Base-by-base conservation (phyloP, 208 protist species). In the Leishmania guyanensis region DNA sequence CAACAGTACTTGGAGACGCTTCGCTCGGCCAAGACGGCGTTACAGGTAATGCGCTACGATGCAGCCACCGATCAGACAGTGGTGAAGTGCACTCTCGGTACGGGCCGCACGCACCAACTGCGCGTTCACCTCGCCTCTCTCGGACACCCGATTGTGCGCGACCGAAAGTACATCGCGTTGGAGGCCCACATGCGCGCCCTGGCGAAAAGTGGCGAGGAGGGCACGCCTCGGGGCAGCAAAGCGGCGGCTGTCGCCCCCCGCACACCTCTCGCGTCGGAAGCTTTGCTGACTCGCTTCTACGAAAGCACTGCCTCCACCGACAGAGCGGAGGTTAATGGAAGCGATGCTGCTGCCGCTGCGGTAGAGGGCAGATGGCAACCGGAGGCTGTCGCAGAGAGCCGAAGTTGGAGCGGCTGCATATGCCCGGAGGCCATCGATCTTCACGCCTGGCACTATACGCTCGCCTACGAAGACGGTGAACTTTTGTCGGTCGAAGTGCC, bases 91-190 rank as follows among this genome's bases (percentile, higher is more conserved):
- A 80, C 86, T 46, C 90, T 98, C 16, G 79, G 97, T 16, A 98
- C 96, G 4, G 97, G 97, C 39, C 88, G 97, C 58, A 98, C 97
- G 17, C 97, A 99, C 83, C 97, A 99, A 81, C 91, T 99, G 39
- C 89, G 97, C 36, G 93, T 98, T n/a, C 97, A 99, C 81, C 83
- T 98, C 12, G 85, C 91, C 53, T 87, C 87, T 16, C 77, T 99
- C 0, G 95, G 96, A 0, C 91, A 97, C 76, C 96, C 97, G 1
- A 98, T 99, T 56, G 82, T 91, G 36, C 84, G 84, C 12, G 97
- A 99, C 78, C 29, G 20, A 9, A 93, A 95, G 78, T 98, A 98
- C 86, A 78, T 79, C 0, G 80, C 60, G 26, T 76, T 86, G 76
- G 56, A 74, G 56, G 71, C n/a, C 3, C 79, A 75, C 29, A 58